phyloP scores from a whole-genome alignment of 1,284 basidiomycete species.

The Schizopora paradoxa region DNA sequence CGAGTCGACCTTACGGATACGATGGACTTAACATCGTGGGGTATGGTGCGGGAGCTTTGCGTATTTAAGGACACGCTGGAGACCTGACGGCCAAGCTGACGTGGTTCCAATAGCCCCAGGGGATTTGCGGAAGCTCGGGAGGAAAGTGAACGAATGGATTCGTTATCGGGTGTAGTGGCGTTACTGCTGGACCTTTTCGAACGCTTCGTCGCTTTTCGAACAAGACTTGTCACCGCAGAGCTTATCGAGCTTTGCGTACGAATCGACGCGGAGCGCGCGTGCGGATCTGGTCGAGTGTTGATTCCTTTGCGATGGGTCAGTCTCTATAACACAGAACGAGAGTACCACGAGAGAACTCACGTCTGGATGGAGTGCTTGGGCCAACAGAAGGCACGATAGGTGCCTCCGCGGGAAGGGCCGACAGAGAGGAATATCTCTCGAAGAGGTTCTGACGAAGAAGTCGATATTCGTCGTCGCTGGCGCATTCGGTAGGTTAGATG shows the following conservation, averaged over 20 bases:
- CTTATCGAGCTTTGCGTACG: constrained; percentile 55
- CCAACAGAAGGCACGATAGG: constrained; percentile 50
- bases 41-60: constrained; percentile 2
- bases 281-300: constrained; percentile 7
- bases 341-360: constrained; percentile 26
- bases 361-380: constrained; percentile 28
- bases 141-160: constrained; percentile 1
- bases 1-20: constrained; percentile 4
- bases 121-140: constrained; percentile 22
- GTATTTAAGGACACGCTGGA: constrained; percentile 45
- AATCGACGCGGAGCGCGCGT: constrained; percentile 50
- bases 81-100: constrained; percentile 28
- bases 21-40: constrained; percentile 10
- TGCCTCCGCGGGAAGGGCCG: constrained; percentile 51
- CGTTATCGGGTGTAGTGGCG: constrained; percentile 4
- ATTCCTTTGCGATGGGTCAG: no score
- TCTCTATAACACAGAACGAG: constrained; percentile 16
- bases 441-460: constrained; percentile 71
- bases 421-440: constrained; percentile 58
- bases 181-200: constrained; percentile 2
- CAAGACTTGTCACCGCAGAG: constrained; percentile 53
- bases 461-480: constrained; percentile 76
- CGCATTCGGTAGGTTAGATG: constrained; percentile 7
- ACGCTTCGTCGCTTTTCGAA: constrained; percentile 50
- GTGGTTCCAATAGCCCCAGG: constrained; percentile 46